Evolutionary conservation across 2,329 filamentous ascomycete genomes (phyloP), one percentile per base, ranked within the genome.

Genomic region (Fusarium equiseti): DNA sequence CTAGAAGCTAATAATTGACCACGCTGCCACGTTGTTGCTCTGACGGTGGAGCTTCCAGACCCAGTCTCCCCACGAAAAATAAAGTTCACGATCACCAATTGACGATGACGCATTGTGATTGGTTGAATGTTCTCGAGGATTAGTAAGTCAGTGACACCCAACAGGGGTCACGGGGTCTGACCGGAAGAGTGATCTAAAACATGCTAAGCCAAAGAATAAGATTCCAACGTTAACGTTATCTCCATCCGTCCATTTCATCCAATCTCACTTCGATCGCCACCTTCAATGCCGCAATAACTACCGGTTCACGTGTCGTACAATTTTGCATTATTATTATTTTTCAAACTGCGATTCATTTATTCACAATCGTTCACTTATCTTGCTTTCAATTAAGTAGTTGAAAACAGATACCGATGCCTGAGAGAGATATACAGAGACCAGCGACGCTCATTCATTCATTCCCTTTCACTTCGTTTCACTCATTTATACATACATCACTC

Each of bases 121-220:
- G 52, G 46, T 22, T 40, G 11, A 15, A 13, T 6, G 12, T 1
- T n/a, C 26, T n/a, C 13, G 9, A 42, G 24, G 61, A 66, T 66
- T 65, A 66, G 20, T 60, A 66, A 66, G 45, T 48, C 32, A n/a
- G 29, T 56, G 26, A 48, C 24, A 27, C 43, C 8, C 40, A 59
- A 22, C 54, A 59, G 16, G 44, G 61, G 59, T 59, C 66, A 72
- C 63, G 67, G 60, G 65, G 61, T 60, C 72, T 24, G 63, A 53
- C 52, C 59, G 12, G 55, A 61, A 57, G 26, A 20, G 44, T 18
- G 59, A 51, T 60, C 56, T 65, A 74, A 75, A 62, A 59, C 26
- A 38, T 38, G 32, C 32, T 38, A 38, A 38, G 32, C 32, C 32
- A 38, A 38, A 38, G 35, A 38, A 38, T 38, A 72, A 51, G 49